These are phyloP conservation scores for Dalbergia cochinchinensis DNA, from an alignment of 306 rosid genomes.

Conservation along the genomic window DNA sequence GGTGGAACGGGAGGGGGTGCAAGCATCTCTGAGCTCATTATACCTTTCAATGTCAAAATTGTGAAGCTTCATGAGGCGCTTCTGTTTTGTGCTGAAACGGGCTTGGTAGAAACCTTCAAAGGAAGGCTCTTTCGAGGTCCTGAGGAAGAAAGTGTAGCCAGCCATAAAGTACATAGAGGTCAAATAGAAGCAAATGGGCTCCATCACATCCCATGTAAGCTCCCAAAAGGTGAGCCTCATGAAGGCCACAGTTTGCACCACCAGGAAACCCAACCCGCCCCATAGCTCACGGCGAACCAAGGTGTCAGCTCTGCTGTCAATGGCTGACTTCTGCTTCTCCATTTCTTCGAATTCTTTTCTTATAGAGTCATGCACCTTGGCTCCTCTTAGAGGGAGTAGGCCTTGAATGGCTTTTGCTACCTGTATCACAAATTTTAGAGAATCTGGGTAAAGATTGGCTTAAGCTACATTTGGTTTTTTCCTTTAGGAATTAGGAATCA, in stretches of 20 bases:
- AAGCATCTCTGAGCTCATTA: conserved; percentile 59
- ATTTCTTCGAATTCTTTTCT: conserved; percentile 66
- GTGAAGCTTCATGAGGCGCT: conserved; percentile 63
- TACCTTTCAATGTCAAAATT: conserved; percentile 69
- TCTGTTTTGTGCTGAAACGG: conserved; percentile 71
- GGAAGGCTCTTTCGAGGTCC: conserved; percentile 77
- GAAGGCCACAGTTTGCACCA: conserved; percentile 65
- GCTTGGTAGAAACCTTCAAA: conserved; percentile 74
- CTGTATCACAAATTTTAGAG: conserved; percentile 63
- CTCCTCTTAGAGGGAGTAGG: conserved; percentile 51
- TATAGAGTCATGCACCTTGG: conserved; percentile 43
- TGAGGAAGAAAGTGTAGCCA: conserved; percentile 74
- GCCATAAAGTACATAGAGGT: conserved; percentile 80
- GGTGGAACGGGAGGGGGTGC: conserved; percentile 18
- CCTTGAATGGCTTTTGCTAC: conserved; percentile 57
- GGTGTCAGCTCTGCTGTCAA: conserved; percentile 58
- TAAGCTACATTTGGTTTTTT: conserved; percentile 33
- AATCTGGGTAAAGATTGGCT: conserved; percentile 56
- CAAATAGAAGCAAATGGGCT: conserved; percentile 82
- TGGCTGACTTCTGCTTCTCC: conserved; percentile 61
- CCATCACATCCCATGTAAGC: conserved; percentile 94
- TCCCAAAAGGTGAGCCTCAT: conserved; percentile 96
- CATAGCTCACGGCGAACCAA: conserved; percentile 74
- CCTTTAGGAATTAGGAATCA: conserved; percentile 32
- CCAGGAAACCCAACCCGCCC: conserved; percentile 67